phyloP scores from a whole-genome alignment of 306 rosid species.

The Oxytropis ochrocephala region DNA sequence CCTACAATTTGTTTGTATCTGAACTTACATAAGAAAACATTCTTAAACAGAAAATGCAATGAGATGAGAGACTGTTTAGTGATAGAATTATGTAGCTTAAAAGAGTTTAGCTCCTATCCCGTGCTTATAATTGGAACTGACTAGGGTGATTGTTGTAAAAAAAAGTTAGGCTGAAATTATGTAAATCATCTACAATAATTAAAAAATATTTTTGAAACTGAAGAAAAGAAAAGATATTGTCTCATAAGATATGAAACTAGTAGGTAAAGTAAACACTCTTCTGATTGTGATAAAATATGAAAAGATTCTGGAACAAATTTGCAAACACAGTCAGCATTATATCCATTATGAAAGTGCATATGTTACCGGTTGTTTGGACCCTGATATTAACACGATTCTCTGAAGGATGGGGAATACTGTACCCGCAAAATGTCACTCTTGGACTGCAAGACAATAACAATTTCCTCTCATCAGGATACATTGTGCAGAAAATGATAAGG shows the following conservation, averaged over 20 bases:
- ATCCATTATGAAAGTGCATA: neutral
- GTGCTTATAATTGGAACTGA: neutral
- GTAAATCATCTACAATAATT: neutral
- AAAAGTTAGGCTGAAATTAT: neutral
- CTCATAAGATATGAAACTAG: neutral
- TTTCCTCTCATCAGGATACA: neutral
- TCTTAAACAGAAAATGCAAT: neutral
- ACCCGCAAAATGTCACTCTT: conserved; percentile 61
- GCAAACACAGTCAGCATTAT: neutral
- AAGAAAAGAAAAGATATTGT: neutral
- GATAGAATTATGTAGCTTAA: neutral
- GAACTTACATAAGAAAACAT: neutral
- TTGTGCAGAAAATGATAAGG: neutral
- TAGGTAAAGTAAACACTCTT: neutral
- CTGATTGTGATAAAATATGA: neutral
- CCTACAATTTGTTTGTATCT: neutral
- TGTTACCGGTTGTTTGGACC: conserved; percentile 71
- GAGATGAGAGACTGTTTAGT: neutral
- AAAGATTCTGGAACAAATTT: neutral
- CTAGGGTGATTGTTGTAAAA: neutral
- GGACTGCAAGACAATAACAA: conserved; percentile 50
- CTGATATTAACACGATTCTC: conserved; percentile 74
- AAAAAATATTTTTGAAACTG: neutral
- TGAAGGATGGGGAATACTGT: conserved; percentile 93
- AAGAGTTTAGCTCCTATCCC: neutral